phyloP scores from a whole-genome alignment of 306 rosid genomes.

The Biancaea sappan region DNA sequence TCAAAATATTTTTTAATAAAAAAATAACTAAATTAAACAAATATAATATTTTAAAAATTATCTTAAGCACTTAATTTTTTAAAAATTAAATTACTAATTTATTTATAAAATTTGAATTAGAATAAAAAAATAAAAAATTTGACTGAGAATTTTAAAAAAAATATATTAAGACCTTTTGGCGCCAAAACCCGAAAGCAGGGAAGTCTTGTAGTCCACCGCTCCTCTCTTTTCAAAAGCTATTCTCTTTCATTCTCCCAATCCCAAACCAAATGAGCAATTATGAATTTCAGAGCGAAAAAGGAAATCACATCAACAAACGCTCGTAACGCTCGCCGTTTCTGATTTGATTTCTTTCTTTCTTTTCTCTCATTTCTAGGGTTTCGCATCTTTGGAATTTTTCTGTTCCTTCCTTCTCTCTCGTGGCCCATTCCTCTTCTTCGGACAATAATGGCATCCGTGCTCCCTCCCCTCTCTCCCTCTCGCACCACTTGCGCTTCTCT shows the following conservation, averaged over 20 bases:
- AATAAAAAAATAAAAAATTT: too few relatives aligned
- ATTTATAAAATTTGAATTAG: too few relatives aligned
- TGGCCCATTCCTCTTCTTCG: not conserved
- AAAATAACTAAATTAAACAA: too few relatives aligned
- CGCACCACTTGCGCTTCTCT: slow-evolving; percentile 95
- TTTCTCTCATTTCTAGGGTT: slow-evolving; percentile 30
- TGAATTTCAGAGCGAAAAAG: not conserved
- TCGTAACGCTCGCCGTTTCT: slow-evolving; percentile 34
- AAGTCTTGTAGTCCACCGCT: too few relatives aligned
- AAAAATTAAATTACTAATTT: too few relatives aligned
- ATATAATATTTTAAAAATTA: too few relatives aligned
- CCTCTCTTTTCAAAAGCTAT: not conserved
- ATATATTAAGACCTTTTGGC: not conserved
- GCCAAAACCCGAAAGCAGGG: slow-evolving; percentile 1
- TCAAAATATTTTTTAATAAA: too few relatives aligned
- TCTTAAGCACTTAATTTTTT: too few relatives aligned
- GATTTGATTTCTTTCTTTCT: slow-evolving; percentile 10
- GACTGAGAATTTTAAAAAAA: too few relatives aligned
- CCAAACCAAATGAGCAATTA: slow-evolving; percentile 2
- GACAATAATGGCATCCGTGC: slow-evolving; percentile 53
- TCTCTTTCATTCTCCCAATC: not conserved
- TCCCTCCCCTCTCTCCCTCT: slow-evolving; percentile 65
- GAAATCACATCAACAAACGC: slow-evolving; percentile 14
- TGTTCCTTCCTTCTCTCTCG: not conserved
- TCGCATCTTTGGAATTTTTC: too few relatives aligned